These are phyloP conservation scores for Daldinia eschscholtzii DNA, from an alignment of 2,329 filamentous ascomycete species.

Conservation along the genomic window DNA sequence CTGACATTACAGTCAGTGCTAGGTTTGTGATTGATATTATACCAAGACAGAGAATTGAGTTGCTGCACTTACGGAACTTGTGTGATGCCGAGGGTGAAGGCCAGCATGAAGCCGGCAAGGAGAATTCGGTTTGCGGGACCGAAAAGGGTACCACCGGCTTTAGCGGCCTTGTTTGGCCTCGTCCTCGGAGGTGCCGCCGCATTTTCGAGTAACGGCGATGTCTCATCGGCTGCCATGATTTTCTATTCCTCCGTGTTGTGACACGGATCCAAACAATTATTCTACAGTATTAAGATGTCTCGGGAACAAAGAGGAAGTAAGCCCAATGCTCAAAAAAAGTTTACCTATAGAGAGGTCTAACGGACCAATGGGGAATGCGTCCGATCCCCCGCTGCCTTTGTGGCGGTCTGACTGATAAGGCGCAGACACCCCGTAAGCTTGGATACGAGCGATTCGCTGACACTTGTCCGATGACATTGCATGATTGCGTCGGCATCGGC, in stretches of 20 bases:
- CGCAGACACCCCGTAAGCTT: slow-evolving; percentile 9
- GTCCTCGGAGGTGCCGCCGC: slow-evolving; percentile 21
- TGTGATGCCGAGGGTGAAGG: slow-evolving; percentile 51
- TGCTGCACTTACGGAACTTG: slow-evolving; percentile 50
- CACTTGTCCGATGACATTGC: not conserved
- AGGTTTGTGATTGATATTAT: not conserved
- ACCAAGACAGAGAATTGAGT: not conserved
- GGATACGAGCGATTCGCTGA: slow-evolving; percentile 14
- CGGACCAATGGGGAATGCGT: slow-evolving; percentile 8
- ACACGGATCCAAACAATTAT: slow-evolving; percentile 8
- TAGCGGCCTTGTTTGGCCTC: slow-evolving; percentile 25
- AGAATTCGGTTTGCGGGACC: slow-evolving; percentile 50
- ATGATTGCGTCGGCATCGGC: not conserved
- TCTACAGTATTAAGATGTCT: slow-evolving; percentile 4
- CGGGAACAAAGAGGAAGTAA: slow-evolving; percentile 7
- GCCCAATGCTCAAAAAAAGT: slow-evolving; percentile 10
- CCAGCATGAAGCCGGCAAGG: slow-evolving; percentile 51
- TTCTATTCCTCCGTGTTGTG: not conserved
- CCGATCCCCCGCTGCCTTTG: slow-evolving; percentile 21
- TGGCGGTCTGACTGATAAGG: slow-evolving; percentile 28
- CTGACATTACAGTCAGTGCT: slow-evolving; percentile 46
- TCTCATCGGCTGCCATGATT: slow-evolving; percentile 46
- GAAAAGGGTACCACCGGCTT: slow-evolving; percentile 40
- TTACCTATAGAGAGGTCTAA: not conserved
- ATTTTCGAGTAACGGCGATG: slow-evolving; percentile 34